These are phyloP conservation scores for Solanum pinnatisectum DNA, from an alignment of 257 asterid genomes.

Conservation along the genomic window DNA sequence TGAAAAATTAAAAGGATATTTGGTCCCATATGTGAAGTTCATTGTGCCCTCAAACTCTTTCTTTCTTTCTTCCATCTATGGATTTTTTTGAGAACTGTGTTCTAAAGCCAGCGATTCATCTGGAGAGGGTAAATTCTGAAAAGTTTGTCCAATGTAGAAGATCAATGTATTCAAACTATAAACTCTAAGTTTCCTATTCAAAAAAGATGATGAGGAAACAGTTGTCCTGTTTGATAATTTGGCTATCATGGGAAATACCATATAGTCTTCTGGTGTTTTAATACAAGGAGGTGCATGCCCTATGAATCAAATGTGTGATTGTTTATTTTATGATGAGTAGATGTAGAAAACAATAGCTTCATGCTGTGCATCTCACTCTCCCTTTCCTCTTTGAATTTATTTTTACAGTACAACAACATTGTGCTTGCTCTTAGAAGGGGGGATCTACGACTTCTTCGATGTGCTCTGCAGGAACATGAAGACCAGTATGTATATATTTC, in stretches of 20 bases:
- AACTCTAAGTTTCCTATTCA: neutral
- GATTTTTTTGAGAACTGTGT: neutral
- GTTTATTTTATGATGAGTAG: neutral
- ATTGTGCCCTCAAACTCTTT: neutral
- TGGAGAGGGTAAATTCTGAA: neutral
- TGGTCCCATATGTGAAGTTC: neutral
- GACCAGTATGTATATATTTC: slow-evolving; percentile 48
- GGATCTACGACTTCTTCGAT: slow-evolving; percentile 84
- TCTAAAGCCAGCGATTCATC: neutral
- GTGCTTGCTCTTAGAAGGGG: slow-evolving; percentile 88
- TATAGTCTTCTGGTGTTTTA: neutral
- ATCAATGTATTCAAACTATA: neutral
- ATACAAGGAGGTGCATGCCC: neutral
- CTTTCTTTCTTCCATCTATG: neutral
- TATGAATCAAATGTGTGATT: neutral
- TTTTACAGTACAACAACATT: slow-evolving; percentile 60
- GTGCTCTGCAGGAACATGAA: slow-evolving; percentile 79
- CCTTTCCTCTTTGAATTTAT: neutral
- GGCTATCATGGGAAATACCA: neutral
- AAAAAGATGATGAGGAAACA: neutral
- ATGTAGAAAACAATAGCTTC: neutral
- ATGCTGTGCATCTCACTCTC: neutral
- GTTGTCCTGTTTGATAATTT: neutral
- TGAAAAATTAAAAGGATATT: neutral
- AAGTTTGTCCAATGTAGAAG: neutral